Base-by-base conservation (phyloP, 805 yeast genomes). In the Zygosaccharomyces bisporus region DNA sequence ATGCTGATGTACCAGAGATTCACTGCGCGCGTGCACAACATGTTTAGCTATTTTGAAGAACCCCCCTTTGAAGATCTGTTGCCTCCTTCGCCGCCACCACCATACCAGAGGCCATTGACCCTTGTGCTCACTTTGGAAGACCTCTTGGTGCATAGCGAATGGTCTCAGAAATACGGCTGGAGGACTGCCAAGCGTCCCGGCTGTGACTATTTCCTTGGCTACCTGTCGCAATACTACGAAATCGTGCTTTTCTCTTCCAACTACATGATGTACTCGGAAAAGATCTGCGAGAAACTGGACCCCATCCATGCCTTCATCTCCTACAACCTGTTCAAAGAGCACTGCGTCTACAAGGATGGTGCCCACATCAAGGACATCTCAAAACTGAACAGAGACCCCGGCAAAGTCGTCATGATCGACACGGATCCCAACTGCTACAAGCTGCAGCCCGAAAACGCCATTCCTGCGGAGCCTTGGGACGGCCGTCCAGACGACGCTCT, bases 171-270 rank as follows among this genome's bases (percentile, higher is more conserved):
- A 66, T 75, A 80, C 62, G 99, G 99, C 43, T 93, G 99, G 99
- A 83, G 93, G 71, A 91, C 97, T 12, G 98, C 96, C 23, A 93
- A 93, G 74, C 87, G 99, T 72, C 98, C 99, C 25, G 99, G 99
- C 51, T 81, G 88, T 49, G 99, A 95, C 67, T 93, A 93, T 73
- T 93, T 93, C 70, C 72, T 93, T 63, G 96, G 95, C 21, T 93
- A 93, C 68, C 73, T 93, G 56, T 86, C 96, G 6, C 95, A 87
- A 70, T 91, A 89, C 73, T 93, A 91, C 68, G 99, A 93, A 71
- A 83, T 93, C 63, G 98, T 93, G 42, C 71, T 95, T 37, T 93
- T 93, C 64, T 80, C 91, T 25, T 81, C 89, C 49, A 86, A 86
- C 63, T 83, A 85, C 57, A 83, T 81, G 80, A 83, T 85, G 74